phyloP scores from a whole-genome alignment of 495 filamentous ascomycete species.

The Ascobolus immersus region DNA sequence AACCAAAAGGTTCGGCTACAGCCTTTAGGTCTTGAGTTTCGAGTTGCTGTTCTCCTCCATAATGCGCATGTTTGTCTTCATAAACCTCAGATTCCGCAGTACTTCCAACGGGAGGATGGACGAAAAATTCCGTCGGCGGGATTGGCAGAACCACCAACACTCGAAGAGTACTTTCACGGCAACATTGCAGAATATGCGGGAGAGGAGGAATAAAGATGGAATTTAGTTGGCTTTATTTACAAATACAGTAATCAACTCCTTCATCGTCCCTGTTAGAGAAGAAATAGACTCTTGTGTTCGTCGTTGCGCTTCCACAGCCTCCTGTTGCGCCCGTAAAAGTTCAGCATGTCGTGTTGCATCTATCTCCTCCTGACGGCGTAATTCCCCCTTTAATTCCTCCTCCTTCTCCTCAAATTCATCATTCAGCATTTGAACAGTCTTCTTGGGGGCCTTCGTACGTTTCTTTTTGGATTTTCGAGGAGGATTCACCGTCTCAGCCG shows the following conservation, averaged over 20 bases:
- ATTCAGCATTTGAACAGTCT: not conserved
- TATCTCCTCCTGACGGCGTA: not conserved
- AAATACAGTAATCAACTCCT: too few relatives aligned
- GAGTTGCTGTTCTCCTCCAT: conserved; percentile 1
- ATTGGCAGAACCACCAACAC: not conserved
- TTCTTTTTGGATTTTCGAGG: not conserved
- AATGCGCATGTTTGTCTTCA: conserved; percentile 2
- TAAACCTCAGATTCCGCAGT: not conserved
- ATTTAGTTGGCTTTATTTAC: not conserved
- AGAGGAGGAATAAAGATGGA: not conserved
- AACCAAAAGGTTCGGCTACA: not conserved
- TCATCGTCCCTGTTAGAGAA: too few relatives aligned
- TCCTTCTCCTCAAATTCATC: not conserved
- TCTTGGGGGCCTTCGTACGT: not conserved
- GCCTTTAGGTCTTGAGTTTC: not conserved
- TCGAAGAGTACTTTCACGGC: not conserved
- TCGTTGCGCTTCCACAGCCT: not conserved
- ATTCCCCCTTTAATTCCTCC: not conserved
- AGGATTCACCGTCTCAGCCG: too few relatives aligned
- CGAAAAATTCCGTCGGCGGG: too few relatives aligned
- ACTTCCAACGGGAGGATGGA: not conserved
- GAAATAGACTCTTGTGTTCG: too few relatives aligned
- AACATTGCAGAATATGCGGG: not conserved
- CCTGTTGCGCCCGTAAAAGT: not conserved
- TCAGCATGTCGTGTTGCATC: not conserved